phyloP scores from a whole-genome alignment of 805 yeast species.

The Candida lessepsii region DNA sequence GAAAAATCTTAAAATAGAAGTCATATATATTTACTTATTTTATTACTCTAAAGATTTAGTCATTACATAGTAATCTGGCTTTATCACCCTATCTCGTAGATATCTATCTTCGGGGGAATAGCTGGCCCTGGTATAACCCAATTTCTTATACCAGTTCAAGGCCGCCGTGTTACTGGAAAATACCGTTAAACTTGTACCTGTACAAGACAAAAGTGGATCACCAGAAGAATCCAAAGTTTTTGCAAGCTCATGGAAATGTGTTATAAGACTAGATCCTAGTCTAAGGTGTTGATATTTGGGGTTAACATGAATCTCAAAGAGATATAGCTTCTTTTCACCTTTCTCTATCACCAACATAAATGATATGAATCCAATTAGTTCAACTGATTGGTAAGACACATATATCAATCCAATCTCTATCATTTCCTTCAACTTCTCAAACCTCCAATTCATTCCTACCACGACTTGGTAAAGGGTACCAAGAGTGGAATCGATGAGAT shows the following conservation, averaged over 20 bases:
- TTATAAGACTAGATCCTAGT: slow-evolving; percentile 43
- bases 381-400: slow-evolving; percentile 25
- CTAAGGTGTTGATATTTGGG: slow-evolving; percentile 30
- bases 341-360: slow-evolving; percentile 43
- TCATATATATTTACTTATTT: background rate
- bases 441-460: slow-evolving; percentile 42
- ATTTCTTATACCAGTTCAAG: slow-evolving; percentile 38
- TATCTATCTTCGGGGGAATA: slow-evolving; percentile 46
- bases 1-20: slow-evolving; percentile 17
- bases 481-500: slow-evolving; percentile 27
- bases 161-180: slow-evolving; percentile 47
- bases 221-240: slow-evolving; percentile 8
- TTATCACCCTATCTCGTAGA: slow-evolving; percentile 33
- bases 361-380: slow-evolving; percentile 45
- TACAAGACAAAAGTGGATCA: slow-evolving; percentile 7
- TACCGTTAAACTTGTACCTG: slow-evolving; percentile 48
- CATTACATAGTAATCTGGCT: slow-evolving; percentile 43
- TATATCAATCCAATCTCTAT: slow-evolving; percentile 47
- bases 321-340: slow-evolving; percentile 41
- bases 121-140: slow-evolving; percentile 37
- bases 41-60: slow-evolving; percentile 2
- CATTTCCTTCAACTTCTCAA: slow-evolving; percentile 45
- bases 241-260: slow-evolving; percentile 32
- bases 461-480: slow-evolving; percentile 24
- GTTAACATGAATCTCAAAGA: slow-evolving; percentile 56